These are phyloP conservation scores for Penicillium sp. DNA, from an alignment of 2,329 filamentous ascomycete species.

Conservation along the genomic window DNA sequence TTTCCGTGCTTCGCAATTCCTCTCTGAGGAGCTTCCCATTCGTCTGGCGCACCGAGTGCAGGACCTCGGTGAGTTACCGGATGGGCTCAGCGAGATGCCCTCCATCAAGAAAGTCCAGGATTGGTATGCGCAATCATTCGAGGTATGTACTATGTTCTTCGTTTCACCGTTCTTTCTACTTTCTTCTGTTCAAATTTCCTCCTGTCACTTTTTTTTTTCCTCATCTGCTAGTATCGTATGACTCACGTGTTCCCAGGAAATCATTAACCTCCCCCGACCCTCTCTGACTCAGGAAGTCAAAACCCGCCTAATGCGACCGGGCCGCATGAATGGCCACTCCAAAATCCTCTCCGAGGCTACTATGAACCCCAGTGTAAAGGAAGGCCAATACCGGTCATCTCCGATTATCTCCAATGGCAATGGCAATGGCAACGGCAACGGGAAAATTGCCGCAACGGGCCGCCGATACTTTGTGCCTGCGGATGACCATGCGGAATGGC, in stretches of 20 bases:
- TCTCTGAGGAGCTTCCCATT: conserved; percentile 96
- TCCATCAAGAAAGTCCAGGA: conserved; percentile 93
- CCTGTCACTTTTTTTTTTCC: not conserved
- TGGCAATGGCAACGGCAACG: conserved; percentile 54
- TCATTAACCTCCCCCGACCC: conserved; percentile 81
- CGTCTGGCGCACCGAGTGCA: conserved; percentile 94
- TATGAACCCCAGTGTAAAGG: conserved; percentile 82
- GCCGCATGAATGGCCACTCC: conserved; percentile 54
- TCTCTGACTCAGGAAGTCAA: conserved; percentile 72
- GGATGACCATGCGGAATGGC: conserved; percentile 87
- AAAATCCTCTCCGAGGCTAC: conserved; percentile 78
- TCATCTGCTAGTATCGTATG: conserved; percentile 1
- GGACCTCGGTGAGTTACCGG: conserved; percentile 86
- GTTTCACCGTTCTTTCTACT: not conserved
- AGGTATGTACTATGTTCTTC: conserved; percentile 60
- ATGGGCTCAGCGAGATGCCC: conserved; percentile 96
- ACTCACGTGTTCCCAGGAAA: conserved; percentile 61
- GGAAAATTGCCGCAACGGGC: conserved; percentile 48
- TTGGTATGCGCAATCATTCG: conserved; percentile 99
- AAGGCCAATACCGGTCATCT: conserved; percentile 71
- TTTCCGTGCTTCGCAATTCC: conserved; percentile 96
- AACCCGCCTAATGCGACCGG: conserved; percentile 66
- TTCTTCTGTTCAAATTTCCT: not conserved
- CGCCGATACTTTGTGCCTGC: conserved; percentile 88
- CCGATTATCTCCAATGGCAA: conserved; percentile 38